These are phyloP conservation scores for Stereocaulon alpinum DNA, from an alignment of 495 filamentous ascomycete genomes.

Conservation along the genomic window DNA sequence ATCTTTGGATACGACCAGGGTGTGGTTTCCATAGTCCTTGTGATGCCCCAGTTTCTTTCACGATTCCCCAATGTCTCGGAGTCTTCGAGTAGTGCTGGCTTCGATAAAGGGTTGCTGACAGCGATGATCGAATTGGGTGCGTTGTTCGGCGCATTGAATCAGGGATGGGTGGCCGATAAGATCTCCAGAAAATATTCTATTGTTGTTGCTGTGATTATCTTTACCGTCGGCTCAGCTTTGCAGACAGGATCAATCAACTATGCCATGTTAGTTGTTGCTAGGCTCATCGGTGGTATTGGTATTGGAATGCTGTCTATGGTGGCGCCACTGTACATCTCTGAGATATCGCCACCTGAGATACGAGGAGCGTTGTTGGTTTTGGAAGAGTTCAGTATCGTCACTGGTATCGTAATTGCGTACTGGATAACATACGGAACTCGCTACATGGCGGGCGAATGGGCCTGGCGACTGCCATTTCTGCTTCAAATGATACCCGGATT, in stretches of 20 bases:
- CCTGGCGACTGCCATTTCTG: conserved; percentile 42
- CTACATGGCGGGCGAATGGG: conserved; percentile 41
- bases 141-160: conserved; percentile 43
- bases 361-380: conserved; percentile 43
- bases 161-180: conserved; percentile 50
- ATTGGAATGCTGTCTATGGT: conserved; percentile 50
- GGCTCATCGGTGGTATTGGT: conserved; percentile 51
- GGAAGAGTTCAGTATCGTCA: conserved; percentile 45
- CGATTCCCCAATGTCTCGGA: conserved; percentile 38
- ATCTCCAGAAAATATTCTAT: conserved; percentile 49
- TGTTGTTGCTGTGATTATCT: conserved; percentile 45
- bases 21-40: conserved; percentile 46
- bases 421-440: conserved; percentile 49
- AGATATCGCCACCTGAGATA: conserved; percentile 47
- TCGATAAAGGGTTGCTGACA: conserved; percentile 50
- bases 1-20: conserved; percentile 50
- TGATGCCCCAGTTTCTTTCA: conserved; percentile 47
- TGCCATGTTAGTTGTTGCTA: conserved; percentile 47
- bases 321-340: conserved; percentile 45
- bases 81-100: conserved; percentile 36
- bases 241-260: conserved; percentile 47
- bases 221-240: conserved; percentile 43
- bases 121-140: conserved; percentile 53
- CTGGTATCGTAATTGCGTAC: conserved; percentile 47
- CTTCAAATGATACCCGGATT: conserved; percentile 42